Percentiles rank a stretch among this genome's conserved stretches.
Evolutionary conservation across 371 early-diverging fungal species (phyloP).

Genomic region (Actinomortierella wolfii): DNA sequence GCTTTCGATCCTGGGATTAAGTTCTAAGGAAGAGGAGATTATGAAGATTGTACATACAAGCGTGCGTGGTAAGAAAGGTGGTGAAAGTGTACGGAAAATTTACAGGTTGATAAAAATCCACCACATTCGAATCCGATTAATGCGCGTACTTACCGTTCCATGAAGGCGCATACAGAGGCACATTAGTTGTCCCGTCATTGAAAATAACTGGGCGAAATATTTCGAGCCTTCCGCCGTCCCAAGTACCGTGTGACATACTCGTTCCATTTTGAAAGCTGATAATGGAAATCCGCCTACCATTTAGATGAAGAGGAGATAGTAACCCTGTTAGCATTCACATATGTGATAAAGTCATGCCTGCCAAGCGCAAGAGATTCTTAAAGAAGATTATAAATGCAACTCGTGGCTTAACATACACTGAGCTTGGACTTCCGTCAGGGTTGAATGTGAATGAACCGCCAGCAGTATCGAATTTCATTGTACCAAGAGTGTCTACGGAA

Average conservation of each 20-base stretch:
- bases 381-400: no score
- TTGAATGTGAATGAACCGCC: conserved; percentile 17
- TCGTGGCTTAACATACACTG: no score
- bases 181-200: conserved; percentile 18
- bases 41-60: no score
- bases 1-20: conserved; percentile 47
- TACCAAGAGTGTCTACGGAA: conserved; percentile 5
- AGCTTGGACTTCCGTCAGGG: conserved; percentile 38
- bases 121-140: neutral
- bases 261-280: conserved; percentile 18
- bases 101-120: conserved; percentile 36
- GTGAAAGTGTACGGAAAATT: no score
- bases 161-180: conserved; percentile 12
- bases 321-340: no score
- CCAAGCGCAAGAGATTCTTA: no score
- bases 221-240: neutral
- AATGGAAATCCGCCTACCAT: no score
- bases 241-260: conserved; percentile 1
- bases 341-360: no score
- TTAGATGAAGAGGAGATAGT: no score
- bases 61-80: no score
- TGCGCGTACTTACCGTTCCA: conserved; percentile 7
- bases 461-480: conserved; percentile 13
- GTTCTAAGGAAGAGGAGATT: conserved; percentile 24
- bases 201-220: conserved; percentile 25